phyloP scores from a whole-genome alignment of 139 green algal species.

The Coccomyxa sp. region DNA sequence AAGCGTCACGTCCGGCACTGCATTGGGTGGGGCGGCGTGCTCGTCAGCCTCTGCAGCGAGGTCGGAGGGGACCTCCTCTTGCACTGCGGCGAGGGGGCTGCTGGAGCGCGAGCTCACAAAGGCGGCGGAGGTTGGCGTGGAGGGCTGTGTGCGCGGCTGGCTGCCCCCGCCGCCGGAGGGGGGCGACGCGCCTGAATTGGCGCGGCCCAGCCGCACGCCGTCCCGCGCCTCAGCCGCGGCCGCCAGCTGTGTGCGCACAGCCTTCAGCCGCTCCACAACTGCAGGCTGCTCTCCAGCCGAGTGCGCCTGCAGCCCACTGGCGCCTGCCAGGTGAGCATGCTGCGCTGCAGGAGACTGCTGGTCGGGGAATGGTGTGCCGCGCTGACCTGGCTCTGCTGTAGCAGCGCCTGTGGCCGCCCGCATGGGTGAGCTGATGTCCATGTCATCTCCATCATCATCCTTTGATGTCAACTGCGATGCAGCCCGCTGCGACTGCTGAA shows the following conservation, averaged over 20 bases:
- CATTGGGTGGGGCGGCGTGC: background rate
- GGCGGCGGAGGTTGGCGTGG: slow-evolving; percentile 42
- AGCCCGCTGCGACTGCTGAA: background rate
- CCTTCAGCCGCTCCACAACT: background rate
- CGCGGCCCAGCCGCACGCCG: background rate
- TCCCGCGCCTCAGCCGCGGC: background rate
- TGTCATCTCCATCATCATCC: background rate
- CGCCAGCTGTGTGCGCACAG: background rate
- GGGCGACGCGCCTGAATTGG: background rate
- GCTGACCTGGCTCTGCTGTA: background rate
- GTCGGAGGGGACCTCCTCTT: too few species aligned
- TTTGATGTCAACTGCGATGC: background rate
- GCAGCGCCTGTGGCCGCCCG: too few species aligned
- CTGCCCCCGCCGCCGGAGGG: background rate
- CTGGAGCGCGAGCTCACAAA: slow-evolving; percentile 14
- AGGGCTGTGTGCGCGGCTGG: background rate
- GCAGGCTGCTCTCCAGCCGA: background rate
- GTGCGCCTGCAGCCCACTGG: background rate
- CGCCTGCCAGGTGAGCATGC: background rate
- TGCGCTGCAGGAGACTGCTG: background rate
- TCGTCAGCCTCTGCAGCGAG: too few species aligned
- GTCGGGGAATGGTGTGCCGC: background rate
- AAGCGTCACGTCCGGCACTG: slow-evolving; percentile 50
- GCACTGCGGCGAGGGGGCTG: too few species aligned
- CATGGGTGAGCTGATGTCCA: background rate